Conservation (phyloP, 805 yeast genomes). For the Lipomyces starkeyi region DNA sequence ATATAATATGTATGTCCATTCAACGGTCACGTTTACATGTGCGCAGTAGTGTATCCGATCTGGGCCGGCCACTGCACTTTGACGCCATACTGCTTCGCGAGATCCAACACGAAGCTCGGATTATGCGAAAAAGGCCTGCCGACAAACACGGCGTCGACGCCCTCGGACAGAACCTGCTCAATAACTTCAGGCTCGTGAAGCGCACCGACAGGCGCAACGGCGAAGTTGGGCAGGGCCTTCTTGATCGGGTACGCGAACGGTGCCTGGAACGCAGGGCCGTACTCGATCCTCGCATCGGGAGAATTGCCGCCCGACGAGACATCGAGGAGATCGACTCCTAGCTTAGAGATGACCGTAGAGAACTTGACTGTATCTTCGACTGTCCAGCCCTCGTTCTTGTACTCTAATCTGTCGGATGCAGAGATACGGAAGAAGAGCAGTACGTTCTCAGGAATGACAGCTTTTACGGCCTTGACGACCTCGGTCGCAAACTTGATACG, state of each 20-base stretch:
- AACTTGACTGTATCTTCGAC: conserved; percentile 52
- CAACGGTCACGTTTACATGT: not conserved
- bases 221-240: conserved; percentile 52
- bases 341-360: conserved; percentile 38
- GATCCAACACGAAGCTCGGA: conserved; percentile 57
- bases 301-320: conserved; percentile 61
- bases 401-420: conserved; percentile 50
- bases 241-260: conserved; percentile 53
- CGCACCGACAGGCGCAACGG: conserved; percentile 58
- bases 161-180: conserved; percentile 50
- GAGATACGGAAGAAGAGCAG: conserved; percentile 58
- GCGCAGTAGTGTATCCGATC: conserved; percentile 32
- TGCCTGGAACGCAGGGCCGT: conserved; percentile 49
- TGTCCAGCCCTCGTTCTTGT: conserved; percentile 48
- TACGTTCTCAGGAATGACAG: conserved; percentile 50
- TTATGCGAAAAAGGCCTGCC: conserved; percentile 56
- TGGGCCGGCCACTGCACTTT: conserved; percentile 49
- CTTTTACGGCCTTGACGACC: conserved; percentile 53
- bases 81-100: conserved; percentile 59
- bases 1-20: not conserved
- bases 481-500: conserved; percentile 59
- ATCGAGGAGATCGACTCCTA: conserved; percentile 59
- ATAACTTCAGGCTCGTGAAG: conserved; percentile 49
- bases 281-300: conserved; percentile 43
- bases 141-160: conserved; percentile 55